phyloP scores from a whole-genome alignment of 306 rosid species.

The Pterocarpus macrocarpus region DNA sequence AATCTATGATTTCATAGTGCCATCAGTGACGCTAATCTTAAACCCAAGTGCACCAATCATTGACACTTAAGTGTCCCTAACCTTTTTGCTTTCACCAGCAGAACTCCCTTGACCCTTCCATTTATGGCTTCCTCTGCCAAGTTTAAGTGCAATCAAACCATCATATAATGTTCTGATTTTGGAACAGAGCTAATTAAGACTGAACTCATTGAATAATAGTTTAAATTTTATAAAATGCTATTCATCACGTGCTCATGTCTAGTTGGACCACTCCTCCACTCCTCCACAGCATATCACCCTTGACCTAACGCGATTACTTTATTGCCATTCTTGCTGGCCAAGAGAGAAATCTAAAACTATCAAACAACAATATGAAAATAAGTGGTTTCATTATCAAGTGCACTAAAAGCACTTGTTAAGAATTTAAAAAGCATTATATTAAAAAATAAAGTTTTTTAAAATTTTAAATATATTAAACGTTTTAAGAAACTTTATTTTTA shows the following conservation, averaged over 20 bases:
- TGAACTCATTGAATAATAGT: conserved; percentile 22
- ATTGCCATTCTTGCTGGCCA: conserved; percentile 14
- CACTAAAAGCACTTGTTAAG: too few relatives aligned
- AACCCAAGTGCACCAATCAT: conserved; percentile 32
- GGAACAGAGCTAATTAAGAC: conserved; percentile 27
- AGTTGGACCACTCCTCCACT: conserved; percentile 28
- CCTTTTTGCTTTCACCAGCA: conserved; percentile 4
- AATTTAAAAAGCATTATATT: too few relatives aligned
- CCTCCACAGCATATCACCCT: background rate
- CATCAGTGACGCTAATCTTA: background rate
- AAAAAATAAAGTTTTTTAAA: too few relatives aligned
- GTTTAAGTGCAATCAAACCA: conserved; percentile 46
- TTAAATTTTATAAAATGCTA: conserved; percentile 2
- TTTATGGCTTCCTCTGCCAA: conserved; percentile 46
- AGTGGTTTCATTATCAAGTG: too few relatives aligned
- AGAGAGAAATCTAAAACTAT: background rate
- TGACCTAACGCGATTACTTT: conserved; percentile 10
- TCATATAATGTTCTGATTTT: conserved; percentile 19
- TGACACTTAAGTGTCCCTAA: background rate
- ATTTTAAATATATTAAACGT: too few relatives aligned
- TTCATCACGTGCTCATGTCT: conserved; percentile 47
- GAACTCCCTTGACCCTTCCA: conserved; percentile 35
- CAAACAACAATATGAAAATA: background rate
- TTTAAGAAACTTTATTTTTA: too few relatives aligned
- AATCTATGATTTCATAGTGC: background rate